Evolutionary conservation across 2,329 filamentous ascomycete genomes (phyloP).

Genomic region (Byssochlamys sp.): DNA sequence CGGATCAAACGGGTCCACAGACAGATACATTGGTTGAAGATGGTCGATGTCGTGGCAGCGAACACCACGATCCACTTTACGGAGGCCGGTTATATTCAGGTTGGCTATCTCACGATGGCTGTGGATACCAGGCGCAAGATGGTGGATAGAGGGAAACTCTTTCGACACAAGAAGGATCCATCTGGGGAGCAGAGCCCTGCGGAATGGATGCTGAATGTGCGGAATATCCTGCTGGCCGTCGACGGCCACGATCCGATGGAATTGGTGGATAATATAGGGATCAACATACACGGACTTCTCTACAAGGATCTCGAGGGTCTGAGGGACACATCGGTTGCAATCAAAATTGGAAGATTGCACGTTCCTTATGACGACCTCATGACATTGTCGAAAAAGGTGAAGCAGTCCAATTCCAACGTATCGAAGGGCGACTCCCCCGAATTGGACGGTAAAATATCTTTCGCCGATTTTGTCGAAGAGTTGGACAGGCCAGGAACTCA

Average conservation of each 20-base stretch:
- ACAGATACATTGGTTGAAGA: conserved; percentile 75
- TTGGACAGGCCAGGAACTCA: conserved; percentile 57
- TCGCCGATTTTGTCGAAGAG: conserved; percentile 67
- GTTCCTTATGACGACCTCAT: conserved; percentile 80
- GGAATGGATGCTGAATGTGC: conserved; percentile 83
- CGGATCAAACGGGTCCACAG: conserved; percentile 75
- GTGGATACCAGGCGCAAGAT: conserved; percentile 88
- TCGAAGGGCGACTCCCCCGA: conserved; percentile 30
- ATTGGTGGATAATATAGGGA: conserved; percentile 72
- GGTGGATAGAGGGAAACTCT: conserved; percentile 80
- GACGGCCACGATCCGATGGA: conserved; percentile 78
- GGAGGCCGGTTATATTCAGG: conserved; percentile 73
- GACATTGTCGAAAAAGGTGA: conserved; percentile 29
- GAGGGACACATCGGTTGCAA: conserved; percentile 75
- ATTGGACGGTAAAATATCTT: conserved; percentile 50
- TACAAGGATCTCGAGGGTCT: conserved; percentile 78
- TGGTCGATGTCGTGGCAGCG: conserved; percentile 79
- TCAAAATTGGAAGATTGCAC: conserved; percentile 85
- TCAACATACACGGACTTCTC: conserved; percentile 86
- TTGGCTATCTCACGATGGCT: conserved; percentile 73
- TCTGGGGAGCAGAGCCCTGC: conserved; percentile 61
- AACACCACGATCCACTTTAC: conserved; percentile 68
- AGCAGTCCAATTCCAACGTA: conserved; percentile 24
- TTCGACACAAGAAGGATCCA: conserved; percentile 64
- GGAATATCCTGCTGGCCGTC: conserved; percentile 80